Conservation (phyloP, 805 yeast species). For the Millerago galiae region DNA sequence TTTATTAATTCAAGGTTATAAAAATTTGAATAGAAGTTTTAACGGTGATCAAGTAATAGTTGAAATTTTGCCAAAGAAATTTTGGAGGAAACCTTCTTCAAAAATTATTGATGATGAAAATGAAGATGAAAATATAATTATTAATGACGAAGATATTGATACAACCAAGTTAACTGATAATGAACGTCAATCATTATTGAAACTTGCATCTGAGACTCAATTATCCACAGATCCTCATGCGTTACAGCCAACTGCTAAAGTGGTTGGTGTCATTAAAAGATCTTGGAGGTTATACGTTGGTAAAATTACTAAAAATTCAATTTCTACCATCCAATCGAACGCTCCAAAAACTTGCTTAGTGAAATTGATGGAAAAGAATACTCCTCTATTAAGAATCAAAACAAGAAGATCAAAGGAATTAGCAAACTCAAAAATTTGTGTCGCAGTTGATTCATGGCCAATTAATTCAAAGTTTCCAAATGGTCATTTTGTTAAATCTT, state of each 20-base stretch:
- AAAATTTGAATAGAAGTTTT: slow-evolving; percentile 82
- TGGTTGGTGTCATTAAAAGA: slow-evolving; percentile 82
- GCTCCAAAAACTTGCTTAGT: slow-evolving; percentile 78
- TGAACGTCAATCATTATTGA: slow-evolving; percentile 66
- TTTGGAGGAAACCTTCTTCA: slow-evolving; percentile 85
- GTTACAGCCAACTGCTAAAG: slow-evolving; percentile 86
- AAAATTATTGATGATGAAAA: slow-evolving; percentile 55
- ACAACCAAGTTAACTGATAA: slow-evolving; percentile 41
- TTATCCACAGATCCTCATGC: slow-evolving; percentile 37
- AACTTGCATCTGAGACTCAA: slow-evolving; percentile 67
- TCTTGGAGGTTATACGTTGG: slow-evolving; percentile 98
- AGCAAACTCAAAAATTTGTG: slow-evolving; percentile 83
- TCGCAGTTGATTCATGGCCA: slow-evolving; percentile 93
- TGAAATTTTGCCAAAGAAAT: slow-evolving; percentile 75
- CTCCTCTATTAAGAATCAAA: slow-evolving; percentile 81
- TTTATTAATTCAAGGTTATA: slow-evolving; percentile 72
- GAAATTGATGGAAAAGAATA: slow-evolving; percentile 77
- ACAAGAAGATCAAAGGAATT: slow-evolving; percentile 83
- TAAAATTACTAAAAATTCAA: slow-evolving; percentile 75
- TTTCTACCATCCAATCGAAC: slow-evolving; percentile 50
- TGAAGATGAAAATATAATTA: slow-evolving; percentile 33
- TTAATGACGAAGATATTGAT: slow-evolving; percentile 29
- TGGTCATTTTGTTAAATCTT: slow-evolving; percentile 87
- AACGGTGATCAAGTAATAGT: slow-evolving; percentile 90
- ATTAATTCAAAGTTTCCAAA: slow-evolving; percentile 76